Evolutionary conservation across 306 rosid species (phyloP), one percentile per base, ranked within the genome.

Genomic region (Hippophae gyantsensis): DNA sequence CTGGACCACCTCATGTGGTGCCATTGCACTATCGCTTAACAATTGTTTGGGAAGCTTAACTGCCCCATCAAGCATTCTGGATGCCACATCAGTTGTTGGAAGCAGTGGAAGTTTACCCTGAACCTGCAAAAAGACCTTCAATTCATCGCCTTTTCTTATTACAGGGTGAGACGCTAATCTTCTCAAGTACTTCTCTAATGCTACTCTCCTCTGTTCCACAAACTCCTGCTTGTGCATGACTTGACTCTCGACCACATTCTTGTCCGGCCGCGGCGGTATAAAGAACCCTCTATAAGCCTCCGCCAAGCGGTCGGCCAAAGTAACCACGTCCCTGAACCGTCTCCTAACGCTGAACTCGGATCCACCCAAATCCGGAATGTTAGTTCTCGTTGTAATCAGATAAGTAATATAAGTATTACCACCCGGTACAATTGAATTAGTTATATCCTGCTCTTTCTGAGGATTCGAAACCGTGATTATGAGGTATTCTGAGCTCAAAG

Each of bases 181-280:
- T 76, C 81, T 57, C 67, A 92, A 54, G 81, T 92, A 92, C 71
- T 80, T 92, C 82, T 92, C 96, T 81, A 92, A 48, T 14, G 95
- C 88, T 42, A 76, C 73, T 53, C 99, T 80, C 65, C 99, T 80
- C 80, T 88, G 99, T 76, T 92, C 99, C 57, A 92, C 97, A 47
- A 92, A 92, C 64, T 92, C 99, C 59, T 82, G 85, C 65, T 80
- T 92, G 64, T 88, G 96, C 99, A 92, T 92, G 66, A 92, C 95
- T 72, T 92, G 96, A 61, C 95, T 86, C 82, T 92, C 99, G 66
- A 88, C 94, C 13, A 89, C 77, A 72, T 76, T 88, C 89, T 92
- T 92, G 65, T 92, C 99, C 48, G 99, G 99, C 58, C 98, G 61
- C 43, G 86, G 81, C 51, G 98, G 96, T 45, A 92, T 75, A 56